Base-by-base conservation (phyloP, 1,139 yeast species). In the Taiozyma sp. region DNA sequence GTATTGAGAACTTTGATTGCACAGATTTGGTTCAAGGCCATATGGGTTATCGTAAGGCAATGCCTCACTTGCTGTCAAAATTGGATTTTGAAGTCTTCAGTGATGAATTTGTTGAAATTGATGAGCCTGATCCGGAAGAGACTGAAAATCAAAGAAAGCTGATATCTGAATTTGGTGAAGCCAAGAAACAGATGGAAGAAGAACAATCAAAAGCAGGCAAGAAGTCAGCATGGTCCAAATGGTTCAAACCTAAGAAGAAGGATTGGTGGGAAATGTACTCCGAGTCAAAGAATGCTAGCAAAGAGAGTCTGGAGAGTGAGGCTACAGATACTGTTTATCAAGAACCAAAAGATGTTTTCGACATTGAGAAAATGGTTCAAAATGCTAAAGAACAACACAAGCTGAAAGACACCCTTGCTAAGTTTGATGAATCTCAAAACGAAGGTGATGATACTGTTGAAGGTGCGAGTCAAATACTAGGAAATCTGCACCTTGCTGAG, bases 91-190 rank as follows among this genome's bases (percentile, higher is more conserved):
- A 88, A 54, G 88, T 93, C 3, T 68, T 90, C 47, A 81, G 87
- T 57, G 99, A 93, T 56, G 96, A 91, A 64, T 93, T 95, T 66
- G 85, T 88, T 16, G 99, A 95, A 68, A 91, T 95, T 57, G 98
- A 91, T 63, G 97, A 93, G 62, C 96, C 97, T 0, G 97, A 93
- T 66, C 90, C 96, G 3, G 97, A 88, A 58, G 83, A 85, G 63
- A 79, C 83, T 22, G 90, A 89, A 58, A 81, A 80, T 50, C 95
- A 90, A 62, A 75, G 97, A 53, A 83, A 88, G 63, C 73, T 93
- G 59, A 76, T 93, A 22, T 74, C 76, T 52, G 98, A 93, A 62
- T 87, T 90, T 59, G 96, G 89, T 56, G 90, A 85, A 59, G 96
- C 96, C 0, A 77, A 88, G 52, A 83, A 83, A 51, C 80, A 79